phyloP scores from a whole-genome alignment of 345 rosid species.

The Dipteronia sinensis region DNA sequence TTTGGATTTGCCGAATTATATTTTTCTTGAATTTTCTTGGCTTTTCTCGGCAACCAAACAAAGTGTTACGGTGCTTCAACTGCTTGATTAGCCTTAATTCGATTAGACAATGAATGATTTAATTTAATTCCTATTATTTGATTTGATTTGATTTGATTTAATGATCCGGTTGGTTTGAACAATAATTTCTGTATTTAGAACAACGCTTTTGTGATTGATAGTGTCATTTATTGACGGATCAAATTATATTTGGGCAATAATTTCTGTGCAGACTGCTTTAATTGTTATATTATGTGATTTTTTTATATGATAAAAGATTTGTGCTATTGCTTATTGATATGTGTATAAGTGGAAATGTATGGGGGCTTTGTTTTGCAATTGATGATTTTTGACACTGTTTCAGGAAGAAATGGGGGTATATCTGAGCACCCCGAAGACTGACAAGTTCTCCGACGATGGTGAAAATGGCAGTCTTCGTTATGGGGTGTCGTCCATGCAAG shows the following conservation, averaged over 20 bases:
- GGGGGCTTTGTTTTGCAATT: not conserved
- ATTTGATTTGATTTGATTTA: not conserved
- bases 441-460: slow-evolving; percentile 73
- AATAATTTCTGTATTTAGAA: not conserved
- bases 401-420: slow-evolving; percentile 67
- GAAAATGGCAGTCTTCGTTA: slow-evolving; percentile 61
- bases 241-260: no score
- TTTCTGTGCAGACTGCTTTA: no score
- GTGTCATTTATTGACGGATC: no score
- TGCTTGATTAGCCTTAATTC: not conserved
- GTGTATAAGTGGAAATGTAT: no score
- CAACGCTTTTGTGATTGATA: no score
- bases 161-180: not conserved
- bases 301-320: no score
- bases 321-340: not conserved
- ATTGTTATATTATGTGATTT: no score
- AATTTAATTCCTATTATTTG: not conserved
- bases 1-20: not conserved
- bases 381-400: not conserved
- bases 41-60: not conserved
- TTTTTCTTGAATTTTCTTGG: not conserved
- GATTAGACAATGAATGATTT: not conserved
- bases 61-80: not conserved
- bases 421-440: slow-evolving; percentile 78
- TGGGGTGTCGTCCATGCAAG: slow-evolving; percentile 86